Percentiles rank a stretch among this genome's conserved stretches.
Evolutionary conservation across 306 rosid species (phyloP).

Genomic region (Vigna angularis): DNA sequence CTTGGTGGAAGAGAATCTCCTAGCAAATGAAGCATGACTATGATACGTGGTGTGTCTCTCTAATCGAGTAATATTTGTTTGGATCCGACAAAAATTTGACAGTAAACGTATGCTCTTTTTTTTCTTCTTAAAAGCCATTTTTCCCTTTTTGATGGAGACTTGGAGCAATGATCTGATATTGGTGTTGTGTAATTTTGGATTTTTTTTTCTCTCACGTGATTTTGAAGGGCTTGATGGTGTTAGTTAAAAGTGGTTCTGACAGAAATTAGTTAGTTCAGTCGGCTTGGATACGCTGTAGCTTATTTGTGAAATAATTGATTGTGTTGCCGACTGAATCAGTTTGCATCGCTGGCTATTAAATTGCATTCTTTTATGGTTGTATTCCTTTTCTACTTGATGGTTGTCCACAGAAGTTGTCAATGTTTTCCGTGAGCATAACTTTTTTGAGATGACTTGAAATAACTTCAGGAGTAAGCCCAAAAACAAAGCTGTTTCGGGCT

Average conservation of each 20-base stretch:
- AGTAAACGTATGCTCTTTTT: not conserved
- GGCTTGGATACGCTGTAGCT: not conserved
- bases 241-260: not conserved
- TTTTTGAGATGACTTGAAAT: not conserved
- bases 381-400: not conserved
- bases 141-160: not conserved
- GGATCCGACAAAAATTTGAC: constrained; percentile 4
- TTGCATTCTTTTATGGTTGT: constrained; percentile 1
- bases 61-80: constrained; percentile 13
- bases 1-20: constrained; percentile 32
- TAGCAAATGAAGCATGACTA: constrained; percentile 31
- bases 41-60: not conserved
- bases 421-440: constrained; percentile 5
- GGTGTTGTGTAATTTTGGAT: constrained; percentile 12
- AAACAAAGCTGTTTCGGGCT: not conserved
- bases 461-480: not conserved
- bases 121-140: not conserved
- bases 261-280: constrained; percentile 22
- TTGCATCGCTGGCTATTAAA: not conserved
- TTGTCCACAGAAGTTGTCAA: constrained; percentile 31
- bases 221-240: constrained; percentile 26
- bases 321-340: not conserved
- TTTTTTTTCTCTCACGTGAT: constrained; percentile 6
- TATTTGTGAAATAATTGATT: constrained; percentile 1
- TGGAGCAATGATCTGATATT: not conserved